These are phyloP conservation scores for Boletus rufocinnamomeus DNA, from an alignment of 768 basidiomycete genomes.

Conservation along the genomic window DNA sequence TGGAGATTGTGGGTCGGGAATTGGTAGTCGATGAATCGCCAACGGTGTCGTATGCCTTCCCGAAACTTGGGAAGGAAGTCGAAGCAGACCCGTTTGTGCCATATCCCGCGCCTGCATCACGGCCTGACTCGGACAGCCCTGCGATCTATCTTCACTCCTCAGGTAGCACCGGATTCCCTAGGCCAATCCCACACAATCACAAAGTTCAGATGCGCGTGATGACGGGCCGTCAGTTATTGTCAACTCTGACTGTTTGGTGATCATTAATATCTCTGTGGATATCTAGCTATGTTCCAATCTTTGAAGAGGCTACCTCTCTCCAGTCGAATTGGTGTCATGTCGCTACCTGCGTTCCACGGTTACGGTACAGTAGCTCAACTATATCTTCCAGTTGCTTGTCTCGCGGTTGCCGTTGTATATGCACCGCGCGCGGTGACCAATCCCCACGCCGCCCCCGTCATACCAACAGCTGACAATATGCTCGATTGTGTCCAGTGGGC, in stretches of 20 bases:
- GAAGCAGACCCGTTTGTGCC: slow-evolving; percentile 10
- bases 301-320: not conserved
- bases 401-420: slow-evolving; percentile 33
- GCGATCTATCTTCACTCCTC: slow-evolving; percentile 17
- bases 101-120: slow-evolving; percentile 3
- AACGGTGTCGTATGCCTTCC: slow-evolving; percentile 35
- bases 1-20: not conserved
- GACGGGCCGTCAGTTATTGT: slow-evolving; percentile 30
- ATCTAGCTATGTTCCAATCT: not conserved
- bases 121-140: slow-evolving; percentile 2
- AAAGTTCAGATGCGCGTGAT: slow-evolving; percentile 33
- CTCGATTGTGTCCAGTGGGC: slow-evolving; percentile 17
- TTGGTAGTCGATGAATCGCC: slow-evolving; percentile 15
- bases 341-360: slow-evolving; percentile 43
- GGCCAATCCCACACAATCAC: slow-evolving; percentile 39
- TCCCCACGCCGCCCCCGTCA: slow-evolving; percentile 12
- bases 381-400: slow-evolving; percentile 30
- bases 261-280: not conserved
- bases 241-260: not conserved
- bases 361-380: slow-evolving; percentile 37
- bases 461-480: slow-evolving; percentile 26
- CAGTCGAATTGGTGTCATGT: slow-evolving; percentile 31
- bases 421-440: slow-evolving; percentile 28
- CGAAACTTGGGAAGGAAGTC: slow-evolving; percentile 38
- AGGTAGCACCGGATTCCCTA: slow-evolving; percentile 50